These are phyloP conservation scores for Tulasnella calospora DNA, from an alignment of 768 basidiomycete species.

Conservation along the genomic window DNA sequence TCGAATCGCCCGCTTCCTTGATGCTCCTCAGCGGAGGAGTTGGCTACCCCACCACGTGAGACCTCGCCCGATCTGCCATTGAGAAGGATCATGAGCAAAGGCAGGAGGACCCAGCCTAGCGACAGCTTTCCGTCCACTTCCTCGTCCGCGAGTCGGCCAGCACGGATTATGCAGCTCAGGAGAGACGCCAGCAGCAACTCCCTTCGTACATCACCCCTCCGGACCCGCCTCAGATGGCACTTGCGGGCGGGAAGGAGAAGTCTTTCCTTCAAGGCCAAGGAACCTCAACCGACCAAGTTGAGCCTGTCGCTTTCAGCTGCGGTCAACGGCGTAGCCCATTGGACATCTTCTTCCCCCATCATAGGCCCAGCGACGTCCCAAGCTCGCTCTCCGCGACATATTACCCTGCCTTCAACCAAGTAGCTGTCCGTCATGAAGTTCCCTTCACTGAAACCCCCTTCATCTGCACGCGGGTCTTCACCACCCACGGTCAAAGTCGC, in stretches of 20 bases:
- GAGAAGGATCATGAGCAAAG: constrained; percentile 6
- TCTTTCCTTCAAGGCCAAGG: too few relatives aligned
- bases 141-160: neutral
- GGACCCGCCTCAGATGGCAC: too few relatives aligned
- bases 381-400: constrained; percentile 3
- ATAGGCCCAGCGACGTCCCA: neutral
- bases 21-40: neutral
- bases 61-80: neutral
- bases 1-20: too few relatives aligned
- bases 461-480: neutral
- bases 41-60: neutral
- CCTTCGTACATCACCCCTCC: too few relatives aligned
- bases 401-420: constrained; percentile 24
- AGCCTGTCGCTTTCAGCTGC: neutral
- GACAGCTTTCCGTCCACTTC: neutral
- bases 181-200: too few relatives aligned
- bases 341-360: neutral
- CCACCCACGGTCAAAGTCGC: constrained; percentile 30
- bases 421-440: constrained; percentile 36
- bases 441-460: constrained; percentile 10
- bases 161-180: neutral
- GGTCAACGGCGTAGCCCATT: neutral
- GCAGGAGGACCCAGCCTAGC: constrained; percentile 11
- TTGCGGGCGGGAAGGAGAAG: too few relatives aligned
- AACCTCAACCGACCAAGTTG: constrained; percentile 26